phyloP scores from a whole-genome alignment of 2,329 filamentous ascomycete genomes.

The Calonectria pauciramosa region DNA sequence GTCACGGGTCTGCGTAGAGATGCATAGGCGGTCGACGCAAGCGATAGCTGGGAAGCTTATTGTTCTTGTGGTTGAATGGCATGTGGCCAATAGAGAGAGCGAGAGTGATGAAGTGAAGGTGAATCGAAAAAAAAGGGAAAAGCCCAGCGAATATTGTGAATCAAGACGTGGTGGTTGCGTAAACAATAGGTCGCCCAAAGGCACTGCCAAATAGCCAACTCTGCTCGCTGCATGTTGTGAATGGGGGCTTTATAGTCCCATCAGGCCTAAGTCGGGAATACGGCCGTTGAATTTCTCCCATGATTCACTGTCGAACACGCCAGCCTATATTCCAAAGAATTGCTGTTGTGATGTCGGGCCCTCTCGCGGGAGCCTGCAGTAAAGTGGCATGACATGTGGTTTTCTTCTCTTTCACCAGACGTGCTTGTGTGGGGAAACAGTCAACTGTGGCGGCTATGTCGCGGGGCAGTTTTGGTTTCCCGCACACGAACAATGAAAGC shows the following conservation, averaged over 20 bases:
- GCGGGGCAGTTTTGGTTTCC: background rate
- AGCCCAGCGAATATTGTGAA: background rate
- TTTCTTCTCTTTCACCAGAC: background rate
- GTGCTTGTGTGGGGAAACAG: background rate
- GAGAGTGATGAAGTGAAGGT: background rate
- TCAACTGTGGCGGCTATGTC: background rate
- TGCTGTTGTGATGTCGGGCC: background rate
- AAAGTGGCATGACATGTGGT: too few species aligned
- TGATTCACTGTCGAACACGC: background rate
- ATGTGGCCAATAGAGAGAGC: background rate
- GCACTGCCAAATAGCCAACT: background rate
- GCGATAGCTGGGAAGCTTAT: background rate
- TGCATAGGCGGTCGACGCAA: too few species aligned
- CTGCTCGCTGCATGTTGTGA: background rate
- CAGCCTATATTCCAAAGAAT: background rate
- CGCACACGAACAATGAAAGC: background rate
- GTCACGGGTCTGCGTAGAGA: background rate
- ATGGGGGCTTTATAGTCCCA: background rate
- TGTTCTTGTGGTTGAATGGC: background rate
- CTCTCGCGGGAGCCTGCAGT: background rate
- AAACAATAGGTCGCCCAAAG: background rate
- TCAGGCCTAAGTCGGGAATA: background rate
- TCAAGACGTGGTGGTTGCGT: background rate
- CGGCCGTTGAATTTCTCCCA: background rate
- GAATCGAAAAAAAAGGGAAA: background rate